Conservation (phyloP, 495 filamentous ascomycete genomes). For the Lindgomyces ingoldianus region DNA sequence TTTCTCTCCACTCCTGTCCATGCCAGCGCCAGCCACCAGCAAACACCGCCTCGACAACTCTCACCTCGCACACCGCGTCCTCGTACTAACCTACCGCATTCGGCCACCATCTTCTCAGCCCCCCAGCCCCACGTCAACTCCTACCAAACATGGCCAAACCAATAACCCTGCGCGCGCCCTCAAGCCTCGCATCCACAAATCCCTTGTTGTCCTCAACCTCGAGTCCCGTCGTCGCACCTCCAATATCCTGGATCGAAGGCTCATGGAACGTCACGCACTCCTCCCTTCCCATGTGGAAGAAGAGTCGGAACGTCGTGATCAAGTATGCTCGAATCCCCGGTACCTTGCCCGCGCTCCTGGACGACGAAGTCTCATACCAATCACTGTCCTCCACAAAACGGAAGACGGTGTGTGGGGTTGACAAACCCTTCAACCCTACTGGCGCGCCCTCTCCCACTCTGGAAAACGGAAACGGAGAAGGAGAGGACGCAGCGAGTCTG, state of each 20-base stretch:
- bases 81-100: constrained; percentile 1
- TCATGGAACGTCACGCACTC: constrained; percentile 78
- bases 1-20: background rate
- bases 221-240: constrained; percentile 47
- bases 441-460: background rate
- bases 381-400: constrained; percentile 49
- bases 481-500: constrained; percentile 19
- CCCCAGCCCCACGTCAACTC: background rate
- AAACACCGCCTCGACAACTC: background rate
- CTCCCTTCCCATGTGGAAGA: constrained; percentile 74
- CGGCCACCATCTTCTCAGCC: background rate
- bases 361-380: constrained; percentile 71
- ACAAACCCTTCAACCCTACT: constrained; percentile 50
- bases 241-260: constrained; percentile 60
- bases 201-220: constrained; percentile 23
- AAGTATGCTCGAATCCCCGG: constrained; percentile 57
- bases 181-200: constrained; percentile 28
- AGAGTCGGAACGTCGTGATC: constrained; percentile 71
- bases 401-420: constrained; percentile 63
- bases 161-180: constrained; percentile 21
- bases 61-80: background rate
- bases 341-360: constrained; percentile 49
- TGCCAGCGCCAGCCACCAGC: background rate
- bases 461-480: no score
- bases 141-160: background rate